Evolutionary conservation across 2,329 filamentous ascomycete species (phyloP), one percentile per base, ranked within the genome.

Genomic region (Arthrobotrys pseudoclavata): DNA sequence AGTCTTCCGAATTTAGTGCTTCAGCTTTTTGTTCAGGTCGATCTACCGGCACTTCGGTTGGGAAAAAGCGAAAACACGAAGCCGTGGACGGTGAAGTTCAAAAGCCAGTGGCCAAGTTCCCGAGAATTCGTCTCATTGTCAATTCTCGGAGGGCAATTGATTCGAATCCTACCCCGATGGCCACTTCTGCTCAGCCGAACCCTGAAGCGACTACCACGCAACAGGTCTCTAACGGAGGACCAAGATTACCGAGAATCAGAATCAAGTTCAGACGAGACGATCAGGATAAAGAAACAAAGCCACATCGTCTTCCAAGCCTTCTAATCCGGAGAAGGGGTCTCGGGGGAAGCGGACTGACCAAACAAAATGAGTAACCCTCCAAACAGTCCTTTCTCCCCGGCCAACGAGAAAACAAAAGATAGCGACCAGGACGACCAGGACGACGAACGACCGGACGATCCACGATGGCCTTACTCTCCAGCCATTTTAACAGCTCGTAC

Each of bases 381-480:
- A 10, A 60, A 60, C 5, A 60, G 18, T n/a, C 55, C 55, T 26
- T 18, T 24, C 6, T 34, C 52, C 1, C 29, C 52, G 12, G 31
- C 7, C n/a, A 37, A 37, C n/a, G 24, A 57, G 31, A 57, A 57
- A 29, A 29, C 13, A 37, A 34, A 57, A 37, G 52, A 22, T 15
- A 15, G 22, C 4, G 2, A 22, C 1, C 50, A 57, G 12, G n/a
- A 57, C 4, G 2, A 22, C 1, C 50, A 57, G 12, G n/a, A 57
- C 3, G 29, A 37, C 7, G 31, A 42, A 24, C 9, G 34, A 26
- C 31, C 55, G 7, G 31, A 24, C 5, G 55, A 60, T 10, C 34
- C 55, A 15, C 13, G 20, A n/a, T 18, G 10, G 12, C 55, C 55
- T 1, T 60, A 60, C 13, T 60, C 55, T 1, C 34, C 31, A 15